Conservation (phyloP, 2,329 filamentous ascomycete species). For the Calonectria hongkongensis region DNA sequence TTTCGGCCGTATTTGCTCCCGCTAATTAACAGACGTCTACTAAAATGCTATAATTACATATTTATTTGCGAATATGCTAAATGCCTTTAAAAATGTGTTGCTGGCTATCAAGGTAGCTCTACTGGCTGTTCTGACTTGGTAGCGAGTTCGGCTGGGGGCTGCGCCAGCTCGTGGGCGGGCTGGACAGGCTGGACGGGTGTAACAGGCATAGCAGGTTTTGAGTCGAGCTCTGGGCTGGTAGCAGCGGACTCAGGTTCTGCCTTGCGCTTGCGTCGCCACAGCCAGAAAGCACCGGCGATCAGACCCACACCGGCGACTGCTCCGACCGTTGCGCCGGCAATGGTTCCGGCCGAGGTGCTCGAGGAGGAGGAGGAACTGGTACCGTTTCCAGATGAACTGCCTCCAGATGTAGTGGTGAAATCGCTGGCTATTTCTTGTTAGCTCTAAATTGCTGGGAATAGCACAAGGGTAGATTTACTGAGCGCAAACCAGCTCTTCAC, state of each 20-base stretch:
- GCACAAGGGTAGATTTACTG: neutral
- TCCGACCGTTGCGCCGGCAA: slow-evolving; percentile 23
- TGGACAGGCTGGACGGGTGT: neutral
- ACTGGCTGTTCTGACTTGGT: neutral
- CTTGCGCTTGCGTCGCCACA: slow-evolving; percentile 27
- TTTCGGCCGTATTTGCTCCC: neutral
- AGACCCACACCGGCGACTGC: slow-evolving; percentile 15
- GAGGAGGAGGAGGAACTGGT: slow-evolving; percentile 16
- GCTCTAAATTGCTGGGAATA: neutral
- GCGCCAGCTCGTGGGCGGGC: neutral
- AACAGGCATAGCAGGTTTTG: neutral
- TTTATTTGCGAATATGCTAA: neutral
- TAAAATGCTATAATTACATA: neutral
- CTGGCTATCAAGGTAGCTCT: neutral
- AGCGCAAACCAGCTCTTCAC: slow-evolving; percentile 6
- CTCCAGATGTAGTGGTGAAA: neutral
- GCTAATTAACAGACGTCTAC: neutral
- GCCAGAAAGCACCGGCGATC: neutral
- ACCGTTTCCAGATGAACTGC: neutral
- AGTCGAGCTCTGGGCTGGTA: neutral
- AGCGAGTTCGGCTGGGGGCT: slow-evolving; percentile 17
- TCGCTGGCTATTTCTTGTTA: neutral
- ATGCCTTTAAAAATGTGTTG: neutral
- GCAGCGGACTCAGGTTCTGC: neutral
- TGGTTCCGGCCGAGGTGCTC: slow-evolving; percentile 4